Evolutionary conservation across 345 rosid species (phyloP), one percentile per base, ranked within the genome.

Genomic region (Eucalyptus cloeziana): DNA sequence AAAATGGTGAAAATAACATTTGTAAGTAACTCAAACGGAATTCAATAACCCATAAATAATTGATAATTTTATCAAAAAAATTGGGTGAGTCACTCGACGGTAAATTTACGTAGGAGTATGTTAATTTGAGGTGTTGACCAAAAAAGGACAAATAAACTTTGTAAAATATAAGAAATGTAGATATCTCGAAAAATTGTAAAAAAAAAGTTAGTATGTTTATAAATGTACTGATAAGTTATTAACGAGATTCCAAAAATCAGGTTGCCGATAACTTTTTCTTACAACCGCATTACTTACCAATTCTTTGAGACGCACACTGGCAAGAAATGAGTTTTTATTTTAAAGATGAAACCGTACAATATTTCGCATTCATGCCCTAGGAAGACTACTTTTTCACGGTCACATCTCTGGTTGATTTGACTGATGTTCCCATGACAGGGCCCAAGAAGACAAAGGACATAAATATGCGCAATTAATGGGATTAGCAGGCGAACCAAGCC

Each of bases 181-280:
- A 64, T n/a, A 64, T n/a, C 40, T 16, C 11, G 40, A 7, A 67
- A n/a, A 67, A 67, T 67, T 67, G 43, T 67, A 31, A 31, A 67
- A 31, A 33, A 33, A 67, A 31, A 60, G 17, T 62, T 16, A 33
- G 44, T 69, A 69, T 31, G 10, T 69, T 33, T 21, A 69, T 69
- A 19, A 8, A 16, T 10, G 80, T 19, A 69, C 40, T 6, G 9
- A 8, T 33, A 69, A 33, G 45, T 71, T 37, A 71, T 71, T 40
- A 71, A 2, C 1, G 0, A 71, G 7, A 19, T 33, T 5, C 13
- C 25, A 10, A 37, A 71, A 71, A 71, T 71, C 7, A 37, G 4
- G 44, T 71, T 0, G 14, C 0, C 1, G 2, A 4, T 33, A 69
- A 33, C 6, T 31, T 5, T 8, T n/a, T 33, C 19, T 71, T 5